phyloP scores from a whole-genome alignment of 768 basidiomycete genomes.

The Pleurotus tuoliensis region DNA sequence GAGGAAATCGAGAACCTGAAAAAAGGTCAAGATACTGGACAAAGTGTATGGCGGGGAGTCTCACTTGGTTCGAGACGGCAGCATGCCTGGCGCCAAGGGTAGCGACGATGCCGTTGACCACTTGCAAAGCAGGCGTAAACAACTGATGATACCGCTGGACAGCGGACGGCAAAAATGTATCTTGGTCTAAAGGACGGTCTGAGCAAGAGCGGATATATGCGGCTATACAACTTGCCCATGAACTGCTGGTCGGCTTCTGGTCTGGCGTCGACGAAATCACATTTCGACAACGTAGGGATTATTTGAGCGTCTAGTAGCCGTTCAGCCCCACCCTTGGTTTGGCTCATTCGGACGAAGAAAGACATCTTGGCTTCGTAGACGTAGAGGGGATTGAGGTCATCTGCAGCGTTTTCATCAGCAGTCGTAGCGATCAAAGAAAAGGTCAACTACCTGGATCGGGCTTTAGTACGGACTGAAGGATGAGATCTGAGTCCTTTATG shows the following conservation, averaged over 20 bases:
- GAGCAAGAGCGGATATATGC: background rate
- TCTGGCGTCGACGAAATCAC: conserved; percentile 82
- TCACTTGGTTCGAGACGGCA: conserved; percentile 67
- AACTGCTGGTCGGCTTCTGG: conserved; percentile 82
- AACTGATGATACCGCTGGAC: conserved; percentile 90
- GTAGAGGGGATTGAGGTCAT: conserved; percentile 86
- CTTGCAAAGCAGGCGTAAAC: conserved; percentile 81
- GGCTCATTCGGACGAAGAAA: conserved; percentile 78
- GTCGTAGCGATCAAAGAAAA: background rate
- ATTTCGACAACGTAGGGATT: conserved; percentile 70
- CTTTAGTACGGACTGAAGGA: conserved; percentile 72
- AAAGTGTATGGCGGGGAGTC: conserved; percentile 7
- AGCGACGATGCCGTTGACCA: conserved; percentile 72
- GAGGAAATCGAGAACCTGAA: conserved; percentile 76
- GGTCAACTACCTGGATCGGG: conserved; percentile 76
- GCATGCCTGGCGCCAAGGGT: conserved; percentile 69
- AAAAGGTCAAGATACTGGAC: background rate
- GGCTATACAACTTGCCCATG: conserved; percentile 50
- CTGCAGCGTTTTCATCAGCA: conserved; percentile 32
- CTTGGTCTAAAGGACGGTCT: conserved; percentile 49
- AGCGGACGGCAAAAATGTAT: conserved; percentile 84
- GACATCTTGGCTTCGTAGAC: conserved; percentile 96
- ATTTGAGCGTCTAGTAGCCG: conserved; percentile 75
- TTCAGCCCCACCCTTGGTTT: conserved; percentile 82
- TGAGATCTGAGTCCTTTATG: conserved; percentile 76